Evolutionary conservation across 257 asterid species (phyloP).

Genomic region (Solanum sparsipilum): DNA sequence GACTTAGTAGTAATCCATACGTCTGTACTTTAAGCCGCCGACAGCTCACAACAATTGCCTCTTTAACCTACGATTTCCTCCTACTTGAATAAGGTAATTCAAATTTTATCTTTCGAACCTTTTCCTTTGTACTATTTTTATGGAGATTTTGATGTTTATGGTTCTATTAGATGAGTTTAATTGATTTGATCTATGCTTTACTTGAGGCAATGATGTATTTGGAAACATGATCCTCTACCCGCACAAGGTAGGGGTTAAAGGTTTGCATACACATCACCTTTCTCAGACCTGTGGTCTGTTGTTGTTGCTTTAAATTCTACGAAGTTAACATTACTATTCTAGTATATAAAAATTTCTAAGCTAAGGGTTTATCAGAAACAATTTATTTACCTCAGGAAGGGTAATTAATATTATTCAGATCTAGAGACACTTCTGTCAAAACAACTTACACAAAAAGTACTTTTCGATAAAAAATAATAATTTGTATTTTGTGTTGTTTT

Average conservation of each 20-base stretch:
- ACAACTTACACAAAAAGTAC: neutral
- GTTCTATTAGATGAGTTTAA: neutral
- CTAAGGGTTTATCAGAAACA: too few species aligned
- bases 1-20: neutral
- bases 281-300: neutral
- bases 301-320: neutral
- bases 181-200: neutral
- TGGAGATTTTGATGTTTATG: neutral
- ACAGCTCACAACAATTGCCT: slow-evolving; percentile 25
- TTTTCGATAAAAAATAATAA: too few species aligned
- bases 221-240: neutral
- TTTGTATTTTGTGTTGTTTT: neutral
- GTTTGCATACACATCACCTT: neutral
- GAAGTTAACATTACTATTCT: too few species aligned
- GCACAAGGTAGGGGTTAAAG: neutral
- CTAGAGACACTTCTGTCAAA: neutral
- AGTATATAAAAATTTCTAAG: too few species aligned
- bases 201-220: neutral
- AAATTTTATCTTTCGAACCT: too few species aligned
- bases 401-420: neutral
- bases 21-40: neutral
- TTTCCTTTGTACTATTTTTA: too few species aligned
- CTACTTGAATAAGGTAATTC: slow-evolving; percentile 73
- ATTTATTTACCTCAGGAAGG: neutral
- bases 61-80: slow-evolving; percentile 59